Evolutionary conservation across 352 stramenopile genomes (phyloP).

Genomic region (Blastocystis sp.): DNA sequence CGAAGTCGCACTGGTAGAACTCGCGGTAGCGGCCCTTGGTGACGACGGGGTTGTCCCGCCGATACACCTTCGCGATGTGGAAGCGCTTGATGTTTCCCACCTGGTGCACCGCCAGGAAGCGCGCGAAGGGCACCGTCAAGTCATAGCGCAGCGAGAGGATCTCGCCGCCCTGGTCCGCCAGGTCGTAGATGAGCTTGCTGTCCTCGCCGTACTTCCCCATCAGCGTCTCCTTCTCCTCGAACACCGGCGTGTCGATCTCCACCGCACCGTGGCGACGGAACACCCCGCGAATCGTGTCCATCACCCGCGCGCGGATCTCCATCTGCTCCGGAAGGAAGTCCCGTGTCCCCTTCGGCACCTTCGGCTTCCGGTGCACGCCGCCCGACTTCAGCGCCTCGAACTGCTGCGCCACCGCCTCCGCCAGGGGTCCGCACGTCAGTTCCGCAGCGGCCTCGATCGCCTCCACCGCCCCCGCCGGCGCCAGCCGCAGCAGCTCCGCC

Average conservation of each 20-base stretch:
- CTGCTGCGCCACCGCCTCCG: conserved; percentile 46
- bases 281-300: conserved; percentile 87
- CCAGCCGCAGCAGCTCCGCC: too few relatives aligned
- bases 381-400: conserved; percentile 60
- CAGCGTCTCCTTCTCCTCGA: conserved; percentile 93
- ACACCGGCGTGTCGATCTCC: conserved; percentile 90
- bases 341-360: conserved; percentile 69
- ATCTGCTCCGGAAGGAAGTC: conserved; percentile 91
- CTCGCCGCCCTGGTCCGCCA: conserved; percentile 91
- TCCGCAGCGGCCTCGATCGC: not conserved
- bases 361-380: conserved; percentile 64
- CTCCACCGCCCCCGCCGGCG: not conserved
- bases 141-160: conserved; percentile 85
- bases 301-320: conserved; percentile 85
- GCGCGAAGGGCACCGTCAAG: conserved; percentile 91
- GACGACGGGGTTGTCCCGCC: conserved; percentile 84
- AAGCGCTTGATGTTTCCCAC: conserved; percentile 95
- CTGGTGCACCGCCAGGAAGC: conserved; percentile 89
- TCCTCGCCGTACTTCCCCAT: conserved; percentile 97
- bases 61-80: conserved; percentile 88
- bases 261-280: conserved; percentile 93
- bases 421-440: conserved; percentile 60
- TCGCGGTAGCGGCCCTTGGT: conserved; percentile 86
- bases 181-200: conserved; percentile 96
- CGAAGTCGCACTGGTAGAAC: conserved; percentile 98